Evolutionary conservation across 306 rosid species (phyloP), one percentile per base, ranked within the genome.

Genomic region (Dryas drummondii): DNA sequence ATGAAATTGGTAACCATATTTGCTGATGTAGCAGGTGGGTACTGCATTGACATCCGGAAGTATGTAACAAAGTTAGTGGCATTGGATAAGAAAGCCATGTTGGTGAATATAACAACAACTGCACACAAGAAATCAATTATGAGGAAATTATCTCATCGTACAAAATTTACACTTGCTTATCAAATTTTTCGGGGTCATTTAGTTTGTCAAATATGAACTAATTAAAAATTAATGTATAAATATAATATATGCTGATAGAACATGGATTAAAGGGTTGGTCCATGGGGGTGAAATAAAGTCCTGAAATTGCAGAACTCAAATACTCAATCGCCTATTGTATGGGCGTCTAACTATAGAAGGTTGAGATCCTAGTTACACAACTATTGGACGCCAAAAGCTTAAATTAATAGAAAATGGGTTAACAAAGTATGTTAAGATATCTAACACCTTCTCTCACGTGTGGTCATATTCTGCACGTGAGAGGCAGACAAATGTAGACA

Each of bases 1-100:
- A 82, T 54, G 61, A 80, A 86, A 66, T 82, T 83, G 42, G 85
- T 80, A n/a, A 86, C 83, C 85, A 74, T 79, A 64, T 71, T 86
- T 66, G 87, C 75, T 66, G 89, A 72, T 73, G 66, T 27, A 26
- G 85, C 71, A 7, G 76, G 66, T 2, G 83, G 63, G 47, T 82
- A 82, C 75, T 82, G 87, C 85, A 83, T 78, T 16, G 79, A 83
- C 60, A 61, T 74, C 19, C 47, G 7, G 54, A 80, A 80, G 32
- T 75, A 83, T 1, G 58, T 64, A 22, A 78, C 81, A 4, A 83
- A 80, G 77, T 73, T 82, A 12, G 45, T 46, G 4, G 77, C 79
- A 80, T 71, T 86, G 55, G 81, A 17, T 45, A 75, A 5, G 79
- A 68, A 74, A 5, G 75, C 82, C 77, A 67, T 37, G 63, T 76